Evolutionary conservation across 2,329 filamentous ascomycete genomes (phyloP).

Genomic region (Exophiala lecanii-corni): DNA sequence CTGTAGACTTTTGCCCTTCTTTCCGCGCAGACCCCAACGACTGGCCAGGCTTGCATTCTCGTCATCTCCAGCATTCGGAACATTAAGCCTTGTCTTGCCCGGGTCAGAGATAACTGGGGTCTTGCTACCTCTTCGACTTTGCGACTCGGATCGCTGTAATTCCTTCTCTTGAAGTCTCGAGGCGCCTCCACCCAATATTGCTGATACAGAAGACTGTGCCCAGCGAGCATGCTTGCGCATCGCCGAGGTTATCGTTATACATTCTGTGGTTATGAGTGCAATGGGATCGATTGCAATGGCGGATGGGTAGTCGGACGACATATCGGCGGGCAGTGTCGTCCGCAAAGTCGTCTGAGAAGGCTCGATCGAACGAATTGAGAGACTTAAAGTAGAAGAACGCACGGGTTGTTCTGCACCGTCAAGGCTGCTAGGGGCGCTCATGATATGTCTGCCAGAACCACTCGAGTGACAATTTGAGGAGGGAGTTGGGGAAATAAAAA

Average conservation of each 20-base stretch:
- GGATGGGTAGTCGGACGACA: constrained; percentile 7
- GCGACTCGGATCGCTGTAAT: constrained; percentile 33
- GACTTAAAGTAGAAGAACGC: neutral
- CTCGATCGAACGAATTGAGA: neutral
- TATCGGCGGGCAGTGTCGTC: constrained; percentile 5
- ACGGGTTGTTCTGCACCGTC: neutral
- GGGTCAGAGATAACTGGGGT: constrained; percentile 13
- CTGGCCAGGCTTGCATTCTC: constrained; percentile 58
- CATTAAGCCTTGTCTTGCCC: constrained; percentile 16
- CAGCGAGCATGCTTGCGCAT: constrained; percentile 97
- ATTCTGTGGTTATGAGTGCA: constrained; percentile 94
- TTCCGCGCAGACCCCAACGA: constrained; percentile 87
- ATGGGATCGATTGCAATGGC: constrained; percentile 80
- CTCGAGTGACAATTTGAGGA: too few species aligned
- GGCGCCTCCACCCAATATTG: constrained; percentile 73
- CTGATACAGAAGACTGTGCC: constrained; percentile 91
- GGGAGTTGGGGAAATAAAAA: constrained; percentile 16
- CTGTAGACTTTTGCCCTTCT: constrained; percentile 95
- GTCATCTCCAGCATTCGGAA: constrained; percentile 30
- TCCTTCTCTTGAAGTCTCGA: constrained; percentile 45
- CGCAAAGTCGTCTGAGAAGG: constrained; percentile 3
- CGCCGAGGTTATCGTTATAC: constrained; percentile 94
- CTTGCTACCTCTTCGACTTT: constrained; percentile 12
- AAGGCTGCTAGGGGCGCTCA: neutral
- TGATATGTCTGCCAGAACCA: too few species aligned